Base-by-base conservation (phyloP, 495 filamentous ascomycete genomes). In the Sabuloglossum arenarium region DNA sequence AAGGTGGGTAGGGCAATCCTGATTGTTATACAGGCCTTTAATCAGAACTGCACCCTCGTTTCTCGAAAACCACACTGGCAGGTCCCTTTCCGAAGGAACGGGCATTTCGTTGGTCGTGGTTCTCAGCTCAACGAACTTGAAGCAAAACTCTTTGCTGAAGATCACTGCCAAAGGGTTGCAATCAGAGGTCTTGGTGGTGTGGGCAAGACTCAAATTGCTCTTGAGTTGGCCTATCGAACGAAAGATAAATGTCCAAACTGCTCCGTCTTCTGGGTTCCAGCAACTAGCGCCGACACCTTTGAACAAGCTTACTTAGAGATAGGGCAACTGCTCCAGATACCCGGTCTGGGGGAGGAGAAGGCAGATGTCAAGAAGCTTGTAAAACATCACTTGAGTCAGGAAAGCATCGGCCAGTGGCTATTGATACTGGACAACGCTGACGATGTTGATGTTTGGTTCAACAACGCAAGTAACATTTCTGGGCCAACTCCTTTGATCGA, bases 21-120 rank as follows among this genome's bases (percentile, higher is more conserved):
- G n/a, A n/a, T n/a, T n/a, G n/a, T n/a, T n/a, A n/a, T n/a, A n/a
- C n/a, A n/a, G n/a, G n/a, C n/a, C n/a, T n/a, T n/a, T n/a, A n/a
- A n/a, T n/a, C n/a, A n/a, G n/a, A n/a, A n/a, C n/a, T n/a, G n/a
- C n/a, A n/a, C n/a, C n/a, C n/a, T n/a, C n/a, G n/a, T 11, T 28
- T 34, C 50, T 28, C 58, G 53, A 5, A 39, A 16, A 12, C 3
- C 3, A 16, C 16, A 3, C 39, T 43, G 39, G 39, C 3, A 6
- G 16, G 58, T 68, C 39, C 65, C 65, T 12, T 53, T 67, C 49
- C 42, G 37, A 31, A 42, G 55, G 50, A 67, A 70, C 46, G 31
- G 37, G 31, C 51, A 59, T 12, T 70, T 71, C 53, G 58, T 66
- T 46, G 67, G 67, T 27, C 67, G 68, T 0, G 19, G 58, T 0